Evolutionary conservation across 2,329 filamentous ascomycete species (phyloP).

Genomic region (Pseudogymnoascus sp.): DNA sequence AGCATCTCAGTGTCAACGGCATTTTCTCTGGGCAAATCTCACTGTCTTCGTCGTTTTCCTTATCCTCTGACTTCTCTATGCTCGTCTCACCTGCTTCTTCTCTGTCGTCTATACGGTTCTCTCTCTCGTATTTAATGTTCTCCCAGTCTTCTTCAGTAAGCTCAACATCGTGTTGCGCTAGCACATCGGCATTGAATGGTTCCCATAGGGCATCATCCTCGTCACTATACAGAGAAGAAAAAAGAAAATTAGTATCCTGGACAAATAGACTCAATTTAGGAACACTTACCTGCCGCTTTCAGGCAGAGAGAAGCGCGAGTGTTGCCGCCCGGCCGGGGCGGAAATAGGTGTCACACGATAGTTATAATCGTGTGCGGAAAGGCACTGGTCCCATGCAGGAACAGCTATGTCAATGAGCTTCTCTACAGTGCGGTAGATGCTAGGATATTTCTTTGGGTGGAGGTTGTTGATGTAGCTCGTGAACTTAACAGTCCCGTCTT

Average conservation of each 20-base stretch:
- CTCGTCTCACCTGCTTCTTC: neutral
- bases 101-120: neutral
- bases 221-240: neutral
- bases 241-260: neutral
- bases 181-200: conserved; percentile 5
- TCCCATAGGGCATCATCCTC: conserved; percentile 3
- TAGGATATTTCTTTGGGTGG: conserved; percentile 29
- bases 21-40: neutral
- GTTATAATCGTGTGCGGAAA: conserved; percentile 10
- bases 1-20: neutral
- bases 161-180: neutral
- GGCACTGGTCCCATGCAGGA: conserved; percentile 29
- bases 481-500: conserved; percentile 22
- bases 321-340: neutral
- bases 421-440: conserved; percentile 33
- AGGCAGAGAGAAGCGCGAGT: neutral
- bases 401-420: conserved; percentile 27
- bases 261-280: neutral
- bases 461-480: conserved; percentile 39
- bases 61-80: neutral
- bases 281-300: neutral
- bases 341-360: neutral
- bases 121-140: neutral
- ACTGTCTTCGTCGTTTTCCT: neutral
- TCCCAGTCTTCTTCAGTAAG: conserved; percentile 1